Conservation (phyloP, 768 basidiomycete species). For the Collybiopsis luxurians region DNA sequence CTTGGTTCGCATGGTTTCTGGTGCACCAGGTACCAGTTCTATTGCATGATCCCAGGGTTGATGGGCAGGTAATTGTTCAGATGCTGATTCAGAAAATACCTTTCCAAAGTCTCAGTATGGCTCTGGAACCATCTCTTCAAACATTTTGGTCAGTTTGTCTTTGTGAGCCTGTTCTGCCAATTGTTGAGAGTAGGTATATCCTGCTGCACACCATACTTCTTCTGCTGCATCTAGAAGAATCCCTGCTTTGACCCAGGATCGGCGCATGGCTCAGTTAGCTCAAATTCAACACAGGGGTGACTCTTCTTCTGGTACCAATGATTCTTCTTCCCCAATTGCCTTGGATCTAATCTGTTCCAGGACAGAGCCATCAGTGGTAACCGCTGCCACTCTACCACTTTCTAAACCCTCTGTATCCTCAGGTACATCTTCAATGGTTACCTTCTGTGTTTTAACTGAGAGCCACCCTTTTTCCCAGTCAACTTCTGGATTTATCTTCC, state of each 20-base stretch:
- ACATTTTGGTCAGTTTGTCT: not conserved
- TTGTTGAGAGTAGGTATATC: not conserved
- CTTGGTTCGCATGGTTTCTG: too few species aligned
- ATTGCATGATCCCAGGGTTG: too few species aligned
- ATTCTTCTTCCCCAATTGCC: not conserved
- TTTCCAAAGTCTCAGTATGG: conserved; percentile 16
- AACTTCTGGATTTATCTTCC: too few species aligned
- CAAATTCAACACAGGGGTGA: not conserved
- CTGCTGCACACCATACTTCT: too few species aligned
- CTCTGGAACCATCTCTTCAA: conserved; percentile 1
- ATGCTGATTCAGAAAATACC: conserved; percentile 22
- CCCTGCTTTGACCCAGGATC: too few species aligned
- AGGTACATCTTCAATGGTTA: too few species aligned
- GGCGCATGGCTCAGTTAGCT: not conserved
- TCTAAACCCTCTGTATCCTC: not conserved
- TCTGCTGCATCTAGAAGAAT: too few species aligned
- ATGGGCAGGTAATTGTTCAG: too few species aligned
- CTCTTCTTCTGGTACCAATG: not conserved
- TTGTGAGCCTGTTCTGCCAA: not conserved
- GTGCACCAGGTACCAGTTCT: too few species aligned
- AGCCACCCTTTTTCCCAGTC: too few species aligned
- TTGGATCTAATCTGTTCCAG: not conserved
- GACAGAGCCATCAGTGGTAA: not conserved
- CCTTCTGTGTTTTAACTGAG: too few species aligned
- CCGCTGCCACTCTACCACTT: not conserved